Percentiles rank a stretch among this genome's conserved stretches.
These are phyloP conservation scores for Phytophthora constricta DNA, from an alignment of 352 stramenopile species.

Conservation along the genomic window DNA sequence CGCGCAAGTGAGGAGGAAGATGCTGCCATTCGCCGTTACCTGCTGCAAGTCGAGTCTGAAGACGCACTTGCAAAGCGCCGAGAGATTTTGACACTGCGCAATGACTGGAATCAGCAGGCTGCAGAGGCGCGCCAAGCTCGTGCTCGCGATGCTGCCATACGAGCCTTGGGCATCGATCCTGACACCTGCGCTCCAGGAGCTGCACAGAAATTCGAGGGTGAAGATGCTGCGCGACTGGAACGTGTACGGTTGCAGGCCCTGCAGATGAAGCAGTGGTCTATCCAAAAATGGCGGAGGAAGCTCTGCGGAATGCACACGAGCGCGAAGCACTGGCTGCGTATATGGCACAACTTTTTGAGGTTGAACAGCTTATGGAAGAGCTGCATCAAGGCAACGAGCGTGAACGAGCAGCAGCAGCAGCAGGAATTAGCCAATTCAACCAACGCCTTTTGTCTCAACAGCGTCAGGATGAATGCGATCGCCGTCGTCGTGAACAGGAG, in stretches of 20 bases:
- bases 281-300: constrained; percentile 61
- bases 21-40: constrained; percentile 70
- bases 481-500: constrained; percentile 52
- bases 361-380: constrained; percentile 61
- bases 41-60: constrained; percentile 82
- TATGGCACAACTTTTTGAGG: constrained; percentile 55
- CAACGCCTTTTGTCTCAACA: constrained; percentile 53
- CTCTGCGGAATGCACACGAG: constrained; percentile 46
- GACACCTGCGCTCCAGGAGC: constrained; percentile 59
- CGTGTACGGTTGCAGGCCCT: constrained; percentile 66
- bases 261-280: constrained; percentile 75
- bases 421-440: constrained; percentile 67
- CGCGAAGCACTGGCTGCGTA: constrained; percentile 50
- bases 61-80: constrained; percentile 65
- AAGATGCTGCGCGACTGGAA: constrained; percentile 64
- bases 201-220: constrained; percentile 75
- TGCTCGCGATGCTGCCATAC: constrained; percentile 39
- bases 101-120: constrained; percentile 67
- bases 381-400: constrained; percentile 64
- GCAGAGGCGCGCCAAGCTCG: constrained; percentile 34
- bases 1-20: constrained; percentile 60
- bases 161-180: constrained; percentile 52
- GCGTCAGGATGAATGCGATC: constrained; percentile 41
- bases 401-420: constrained; percentile 50
- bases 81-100: constrained; percentile 68